phyloP scores from a whole-genome alignment of 305 asterid species.

The Coffea humblotiana region DNA sequence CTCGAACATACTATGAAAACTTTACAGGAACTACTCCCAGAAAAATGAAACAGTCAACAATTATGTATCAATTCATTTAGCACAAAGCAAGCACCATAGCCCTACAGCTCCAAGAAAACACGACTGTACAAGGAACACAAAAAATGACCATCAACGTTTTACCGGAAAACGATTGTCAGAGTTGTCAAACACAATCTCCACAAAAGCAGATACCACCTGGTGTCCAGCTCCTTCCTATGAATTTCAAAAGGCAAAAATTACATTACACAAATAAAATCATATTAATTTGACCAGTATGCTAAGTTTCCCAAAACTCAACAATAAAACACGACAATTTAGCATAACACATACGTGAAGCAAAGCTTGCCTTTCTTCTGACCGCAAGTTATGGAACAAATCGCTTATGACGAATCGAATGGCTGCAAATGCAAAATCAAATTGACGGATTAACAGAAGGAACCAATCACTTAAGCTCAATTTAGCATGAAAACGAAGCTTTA shows the following conservation, averaged over 20 bases:
- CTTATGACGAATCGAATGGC: conserved; percentile 96
- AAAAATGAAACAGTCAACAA: background rate
- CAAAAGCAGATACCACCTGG: conserved; percentile 91
- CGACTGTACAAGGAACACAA: background rate
- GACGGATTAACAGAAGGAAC: background rate
- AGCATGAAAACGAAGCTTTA: background rate
- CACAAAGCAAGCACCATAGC: background rate
- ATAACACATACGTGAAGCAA: conserved; percentile 79
- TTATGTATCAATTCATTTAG: background rate
- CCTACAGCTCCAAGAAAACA: background rate
- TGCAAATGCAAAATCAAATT: conserved; percentile 27
- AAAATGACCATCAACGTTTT: conserved; percentile 18
- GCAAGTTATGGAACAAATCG: conserved; percentile 89
- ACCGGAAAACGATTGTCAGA: conserved; percentile 95
- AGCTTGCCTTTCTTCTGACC: conserved; percentile 88
- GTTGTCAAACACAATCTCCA: conserved; percentile 97
- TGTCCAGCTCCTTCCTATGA: conserved; percentile 98
- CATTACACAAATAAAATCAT: background rate
- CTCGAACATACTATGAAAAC: background rate
- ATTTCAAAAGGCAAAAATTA: conserved; percentile 23
- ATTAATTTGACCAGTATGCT: background rate
- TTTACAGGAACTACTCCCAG: background rate
- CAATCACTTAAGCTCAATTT: background rate
- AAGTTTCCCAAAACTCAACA: background rate
- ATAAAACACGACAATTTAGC: background rate